phyloP scores from a whole-genome alignment of 352 stramenopile genomes.

The Globisporangium orthogonon region DNA sequence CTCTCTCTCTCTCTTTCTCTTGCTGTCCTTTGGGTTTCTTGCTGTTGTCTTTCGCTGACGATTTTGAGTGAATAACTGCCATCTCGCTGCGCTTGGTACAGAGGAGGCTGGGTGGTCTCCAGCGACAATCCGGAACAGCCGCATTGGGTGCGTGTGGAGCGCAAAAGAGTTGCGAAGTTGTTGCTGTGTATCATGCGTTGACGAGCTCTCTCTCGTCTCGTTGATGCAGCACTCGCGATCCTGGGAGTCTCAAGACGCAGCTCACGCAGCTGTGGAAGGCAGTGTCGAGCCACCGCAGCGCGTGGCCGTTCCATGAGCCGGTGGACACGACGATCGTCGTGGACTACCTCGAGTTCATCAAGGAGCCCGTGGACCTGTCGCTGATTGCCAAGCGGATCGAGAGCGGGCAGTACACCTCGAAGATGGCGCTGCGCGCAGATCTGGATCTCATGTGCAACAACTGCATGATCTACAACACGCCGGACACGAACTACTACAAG shows the following conservation, averaged over 20 bases:
- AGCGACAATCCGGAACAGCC: slow-evolving; percentile 80
- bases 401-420: slow-evolving; percentile 86
- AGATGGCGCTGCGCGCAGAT: slow-evolving; percentile 90
- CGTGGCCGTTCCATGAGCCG: slow-evolving; percentile 97
- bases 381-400: slow-evolving; percentile 83
- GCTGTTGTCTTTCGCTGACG: not conserved
- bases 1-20: not conserved
- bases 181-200: slow-evolving; percentile 1
- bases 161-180: no score
- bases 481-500: slow-evolving; percentile 95
- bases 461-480: slow-evolving; percentile 96
- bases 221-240: slow-evolving; percentile 53
- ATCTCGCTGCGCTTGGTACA: slow-evolving; percentile 11
- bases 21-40: not conserved
- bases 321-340: slow-evolving; percentile 93
- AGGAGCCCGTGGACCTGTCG: slow-evolving; percentile 90
- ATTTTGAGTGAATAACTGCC: not conserved
- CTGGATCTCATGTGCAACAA: slow-evolving; percentile 97
- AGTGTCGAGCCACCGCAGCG: slow-evolving; percentile 91
- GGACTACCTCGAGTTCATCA: slow-evolving; percentile 97
- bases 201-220: not conserved
- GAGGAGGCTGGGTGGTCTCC: slow-evolving; percentile 85
- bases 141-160: slow-evolving; percentile 44
- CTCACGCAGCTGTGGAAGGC: slow-evolving; percentile 87
- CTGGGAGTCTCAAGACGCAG: slow-evolving; percentile 77